phyloP scores from a whole-genome alignment of 257 asterid species.

The Solanum etuberosum region DNA sequence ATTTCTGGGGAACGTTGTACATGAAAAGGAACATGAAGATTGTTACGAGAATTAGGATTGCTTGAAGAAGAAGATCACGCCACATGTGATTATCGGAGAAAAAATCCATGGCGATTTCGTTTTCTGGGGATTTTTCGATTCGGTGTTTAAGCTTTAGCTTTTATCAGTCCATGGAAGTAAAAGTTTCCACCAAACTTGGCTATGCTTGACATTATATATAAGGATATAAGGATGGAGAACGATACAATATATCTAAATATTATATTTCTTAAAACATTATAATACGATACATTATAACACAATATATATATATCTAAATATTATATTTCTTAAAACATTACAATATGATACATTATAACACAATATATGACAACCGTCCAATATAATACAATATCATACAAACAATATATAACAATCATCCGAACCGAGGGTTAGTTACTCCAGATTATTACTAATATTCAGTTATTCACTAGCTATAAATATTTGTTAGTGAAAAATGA shows the following conservation, averaged over 20 bases:
- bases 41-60: constrained; percentile 5
- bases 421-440: neutral
- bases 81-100: constrained; percentile 21
- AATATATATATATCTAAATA: too few species aligned
- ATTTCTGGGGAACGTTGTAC: constrained; percentile 40
- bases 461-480: neutral
- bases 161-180: neutral
- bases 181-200: neutral
- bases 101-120: neutral
- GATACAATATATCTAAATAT: too few species aligned
- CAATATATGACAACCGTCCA: too few species aligned
- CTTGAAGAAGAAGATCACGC: constrained; percentile 49
- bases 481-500: neutral
- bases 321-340: too few species aligned
- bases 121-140: neutral
- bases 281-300: too few species aligned
- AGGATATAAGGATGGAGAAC: too few species aligned
- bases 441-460: neutral
- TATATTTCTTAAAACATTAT: too few species aligned
- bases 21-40: constrained; percentile 33
- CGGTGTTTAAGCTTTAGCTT: neutral
- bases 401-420: too few species aligned
- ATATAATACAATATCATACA: neutral
- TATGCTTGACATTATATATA: too few species aligned
- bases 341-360: too few species aligned